Evolutionary conservation across 2,329 filamentous ascomycete species (phyloP).

Genomic region (Cladobotryum mycophilum): DNA sequence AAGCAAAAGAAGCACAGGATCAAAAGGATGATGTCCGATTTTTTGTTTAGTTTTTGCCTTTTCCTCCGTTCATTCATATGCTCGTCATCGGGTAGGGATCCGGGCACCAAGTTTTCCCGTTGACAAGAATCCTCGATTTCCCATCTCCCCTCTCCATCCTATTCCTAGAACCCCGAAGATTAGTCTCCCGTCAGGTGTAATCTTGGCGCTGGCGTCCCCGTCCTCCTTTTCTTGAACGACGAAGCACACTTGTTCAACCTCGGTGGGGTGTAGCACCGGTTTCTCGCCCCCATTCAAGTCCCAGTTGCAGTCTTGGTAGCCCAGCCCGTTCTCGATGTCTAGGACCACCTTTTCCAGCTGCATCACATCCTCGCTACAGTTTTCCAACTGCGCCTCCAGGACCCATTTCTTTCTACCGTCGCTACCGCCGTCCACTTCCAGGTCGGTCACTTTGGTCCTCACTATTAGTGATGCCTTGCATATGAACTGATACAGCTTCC

Average conservation of each 20-base stretch:
- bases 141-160: constrained; percentile 85
- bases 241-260: constrained; percentile 62
- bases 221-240: constrained; percentile 43
- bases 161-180: constrained; percentile 77
- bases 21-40: no score
- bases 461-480: constrained; percentile 87
- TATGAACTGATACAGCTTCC: constrained; percentile 95
- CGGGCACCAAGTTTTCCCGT: constrained; percentile 72
- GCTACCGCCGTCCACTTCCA: constrained; percentile 19
- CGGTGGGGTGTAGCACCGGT: constrained; percentile 55
- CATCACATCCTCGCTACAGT: constrained; percentile 78
- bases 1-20: no score
- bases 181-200: constrained; percentile 51
- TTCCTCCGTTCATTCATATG: no score
- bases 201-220: constrained; percentile 31
- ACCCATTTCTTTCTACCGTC: constrained; percentile 50
- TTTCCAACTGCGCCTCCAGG: constrained; percentile 92
- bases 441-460: constrained; percentile 71
- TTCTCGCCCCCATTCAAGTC: constrained; percentile 35
- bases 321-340: constrained; percentile 46
- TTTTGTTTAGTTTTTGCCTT: no score
- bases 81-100: constrained; percentile 13
- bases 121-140: constrained; percentile 77
- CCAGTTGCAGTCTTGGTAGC: constrained; percentile 53
- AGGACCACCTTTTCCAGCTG: constrained; percentile 63